Conservation (phyloP, 1,284 basidiomycete genomes). For the Rhodotorula sp. region DNA sequence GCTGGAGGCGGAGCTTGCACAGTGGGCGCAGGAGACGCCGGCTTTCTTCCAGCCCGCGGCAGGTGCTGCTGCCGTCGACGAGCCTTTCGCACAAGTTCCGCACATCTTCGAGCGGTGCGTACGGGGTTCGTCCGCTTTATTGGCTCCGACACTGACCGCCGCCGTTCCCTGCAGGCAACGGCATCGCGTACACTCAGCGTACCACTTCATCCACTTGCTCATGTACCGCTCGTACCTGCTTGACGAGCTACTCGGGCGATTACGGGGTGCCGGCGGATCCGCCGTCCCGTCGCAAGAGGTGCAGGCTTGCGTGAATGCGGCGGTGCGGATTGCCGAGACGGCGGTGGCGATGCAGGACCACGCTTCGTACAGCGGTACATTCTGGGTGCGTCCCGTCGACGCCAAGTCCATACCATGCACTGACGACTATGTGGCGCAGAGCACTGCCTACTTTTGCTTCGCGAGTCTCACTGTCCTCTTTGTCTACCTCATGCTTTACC, state of each 20-base stretch:
- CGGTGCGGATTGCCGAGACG: conserved; percentile 6
- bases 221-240: conserved; percentile 10
- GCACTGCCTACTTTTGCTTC: conserved; percentile 9
- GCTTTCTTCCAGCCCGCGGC: conserved; percentile 11
- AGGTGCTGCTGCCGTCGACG: background rate
- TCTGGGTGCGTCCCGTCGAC: background rate
- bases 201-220: conserved; percentile 10
- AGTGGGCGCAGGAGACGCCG: conserved; percentile 11
- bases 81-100: conserved; percentile 9
- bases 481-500: conserved; percentile 12
- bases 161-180: background rate
- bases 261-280: background rate
- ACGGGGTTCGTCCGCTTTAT: background rate
- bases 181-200: background rate
- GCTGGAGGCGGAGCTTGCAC: conserved; percentile 6
- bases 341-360: conserved; percentile 1
- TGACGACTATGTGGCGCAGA: background rate
- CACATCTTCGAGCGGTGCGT: conserved; percentile 6
- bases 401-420: no score
- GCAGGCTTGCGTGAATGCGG: conserved; percentile 1
- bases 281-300: background rate
- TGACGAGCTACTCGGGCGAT: conserved; percentile 4
- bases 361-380: background rate
- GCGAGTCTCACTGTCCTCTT: conserved; percentile 3
- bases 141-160: background rate